A percentile compares a stretch with the other conserved stretches of the same genome.
Evolutionary conservation across 345 rosid genomes (phyloP).

Genomic region (Acer saccharum): DNA sequence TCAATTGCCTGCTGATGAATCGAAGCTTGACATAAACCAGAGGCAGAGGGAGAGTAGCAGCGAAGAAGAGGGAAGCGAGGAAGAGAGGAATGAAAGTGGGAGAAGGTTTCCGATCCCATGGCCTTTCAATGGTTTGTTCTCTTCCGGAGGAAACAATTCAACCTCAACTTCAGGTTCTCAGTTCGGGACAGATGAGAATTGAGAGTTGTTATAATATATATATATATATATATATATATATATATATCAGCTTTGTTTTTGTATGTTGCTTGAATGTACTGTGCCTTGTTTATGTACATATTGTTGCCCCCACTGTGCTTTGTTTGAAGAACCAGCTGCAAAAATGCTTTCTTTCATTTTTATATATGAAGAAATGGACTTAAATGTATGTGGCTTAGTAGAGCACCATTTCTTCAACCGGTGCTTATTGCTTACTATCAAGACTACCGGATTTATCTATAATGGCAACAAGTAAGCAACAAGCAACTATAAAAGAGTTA

Average conservation of each 20-base stretch:
- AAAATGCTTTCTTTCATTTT: too few relatives aligned
- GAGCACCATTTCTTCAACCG: too few relatives aligned
- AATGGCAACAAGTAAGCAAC: too few relatives aligned
- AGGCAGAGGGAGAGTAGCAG: conserved; percentile 30
- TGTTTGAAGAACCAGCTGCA: not conserved
- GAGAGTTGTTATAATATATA: conserved; percentile 27
- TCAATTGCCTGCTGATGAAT: conserved; percentile 74
- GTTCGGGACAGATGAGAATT: conserved; percentile 41
- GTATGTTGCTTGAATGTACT: conserved; percentile 21
- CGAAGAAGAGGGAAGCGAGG: conserved; percentile 51
- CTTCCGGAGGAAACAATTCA: conserved; percentile 52
- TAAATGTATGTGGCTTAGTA: too few relatives aligned
- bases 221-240: too few relatives aligned
- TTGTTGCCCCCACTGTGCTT: not conserved
- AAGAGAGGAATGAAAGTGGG: conserved; percentile 53
- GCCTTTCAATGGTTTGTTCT: conserved; percentile 82
- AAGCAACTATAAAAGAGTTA: not conserved
- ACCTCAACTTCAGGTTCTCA: conserved; percentile 35
- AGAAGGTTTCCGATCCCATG: conserved; percentile 78
- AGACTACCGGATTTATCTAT: too few relatives aligned
- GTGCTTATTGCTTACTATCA: too few relatives aligned
- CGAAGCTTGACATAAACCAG: conserved; percentile 44
- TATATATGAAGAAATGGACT: too few relatives aligned
- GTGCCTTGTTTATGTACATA: conserved; percentile 33
- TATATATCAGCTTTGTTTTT: not conserved